Evolutionary conservation across 305 asterid genomes (phyloP).

Genomic region (Rubia tinctorum): DNA sequence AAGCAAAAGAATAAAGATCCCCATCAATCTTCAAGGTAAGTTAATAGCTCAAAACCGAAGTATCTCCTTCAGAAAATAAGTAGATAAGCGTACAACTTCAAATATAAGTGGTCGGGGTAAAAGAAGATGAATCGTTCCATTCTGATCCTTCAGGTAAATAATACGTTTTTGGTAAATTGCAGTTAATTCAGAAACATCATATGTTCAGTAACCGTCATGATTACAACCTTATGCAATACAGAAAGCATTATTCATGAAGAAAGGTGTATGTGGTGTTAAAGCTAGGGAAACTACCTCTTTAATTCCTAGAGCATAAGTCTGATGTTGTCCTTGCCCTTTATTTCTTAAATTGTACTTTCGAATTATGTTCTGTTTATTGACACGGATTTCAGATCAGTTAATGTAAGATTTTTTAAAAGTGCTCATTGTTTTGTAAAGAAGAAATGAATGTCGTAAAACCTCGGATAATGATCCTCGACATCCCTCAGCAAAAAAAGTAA

Average conservation of each 20-base stretch:
- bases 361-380: conserved; percentile 60
- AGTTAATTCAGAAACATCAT: background rate
- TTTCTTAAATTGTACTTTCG: conserved; percentile 71
- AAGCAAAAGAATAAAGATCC: conserved; percentile 19
- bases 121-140: background rate
- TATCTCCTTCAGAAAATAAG: background rate
- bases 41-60: background rate
- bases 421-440: conserved; percentile 15
- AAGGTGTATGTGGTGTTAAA: conserved; percentile 2
- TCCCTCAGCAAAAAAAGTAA: conserved; percentile 92
- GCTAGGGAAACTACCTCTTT: conserved; percentile 64
- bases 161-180: background rate
- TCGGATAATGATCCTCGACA: conserved; percentile 99
- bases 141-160: background rate
- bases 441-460: conserved; percentile 39
- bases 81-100: no score
- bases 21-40: background rate
- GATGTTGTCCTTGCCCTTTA: conserved; percentile 92
- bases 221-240: background rate
- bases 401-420: background rate
- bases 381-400: conserved; percentile 17
- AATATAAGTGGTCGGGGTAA: no score
- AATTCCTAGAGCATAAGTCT: conserved; percentile 96
- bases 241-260: background rate
- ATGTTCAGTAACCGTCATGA: background rate